Conservation (phyloP, 495 filamentous ascomycete species). For the Penicillium silybi region DNA sequence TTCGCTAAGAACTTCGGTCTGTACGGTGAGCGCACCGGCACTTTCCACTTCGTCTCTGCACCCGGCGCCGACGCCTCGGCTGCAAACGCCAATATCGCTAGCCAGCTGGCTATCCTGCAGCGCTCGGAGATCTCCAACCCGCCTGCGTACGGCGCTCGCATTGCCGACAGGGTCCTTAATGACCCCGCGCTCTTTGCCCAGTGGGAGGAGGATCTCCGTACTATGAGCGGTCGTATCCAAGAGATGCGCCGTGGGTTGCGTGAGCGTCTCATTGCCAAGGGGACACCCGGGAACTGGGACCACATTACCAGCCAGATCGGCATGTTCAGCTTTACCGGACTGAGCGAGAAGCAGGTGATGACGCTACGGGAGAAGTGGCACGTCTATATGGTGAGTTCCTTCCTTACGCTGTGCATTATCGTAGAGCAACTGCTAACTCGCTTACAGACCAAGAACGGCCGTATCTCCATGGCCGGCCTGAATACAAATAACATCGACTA, state of each 20-base stretch:
- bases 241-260: slow-evolving; percentile 78
- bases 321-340: slow-evolving; percentile 97
- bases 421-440: neutral
- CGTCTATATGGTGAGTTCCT: slow-evolving; percentile 70
- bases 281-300: slow-evolving; percentile 87
- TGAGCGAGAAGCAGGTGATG: slow-evolving; percentile 81
- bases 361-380: slow-evolving; percentile 76
- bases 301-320: slow-evolving; percentile 99
- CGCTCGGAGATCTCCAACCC: slow-evolving; percentile 96
- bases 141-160: slow-evolving; percentile 86
- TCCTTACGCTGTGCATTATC: slow-evolving; percentile 2
- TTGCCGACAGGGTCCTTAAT: slow-evolving; percentile 81
- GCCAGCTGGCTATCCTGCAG: slow-evolving; percentile 91
- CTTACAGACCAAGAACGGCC: slow-evolving; percentile 82
- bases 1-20: slow-evolving; percentile 99
- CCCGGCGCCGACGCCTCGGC: slow-evolving; percentile 64
- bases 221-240: slow-evolving; percentile 92
- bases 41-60: slow-evolving; percentile 89
- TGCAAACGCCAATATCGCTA: slow-evolving; percentile 62
- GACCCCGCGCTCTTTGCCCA: slow-evolving; percentile 77
- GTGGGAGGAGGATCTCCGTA: slow-evolving; percentile 89
- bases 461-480: slow-evolving; percentile 93
- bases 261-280: slow-evolving; percentile 67
- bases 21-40: slow-evolving; percentile 93
- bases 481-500: slow-evolving; percentile 92